Base-by-base conservation (phyloP, 140 eudicot genomes). In the Oenanthe javanica region DNA sequence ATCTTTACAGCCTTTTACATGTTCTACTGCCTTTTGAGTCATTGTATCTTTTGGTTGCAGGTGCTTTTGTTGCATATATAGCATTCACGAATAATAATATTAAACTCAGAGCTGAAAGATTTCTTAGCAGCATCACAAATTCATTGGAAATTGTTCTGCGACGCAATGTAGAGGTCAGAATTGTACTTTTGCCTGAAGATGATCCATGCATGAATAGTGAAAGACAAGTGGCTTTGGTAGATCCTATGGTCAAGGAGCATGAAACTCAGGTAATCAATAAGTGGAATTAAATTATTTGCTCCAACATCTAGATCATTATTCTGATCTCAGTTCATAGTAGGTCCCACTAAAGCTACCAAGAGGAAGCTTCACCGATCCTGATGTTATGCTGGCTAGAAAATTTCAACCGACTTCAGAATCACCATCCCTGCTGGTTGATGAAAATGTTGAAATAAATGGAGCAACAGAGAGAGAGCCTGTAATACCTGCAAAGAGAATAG, bases 41-140 rank as follows among this genome's bases (percentile, higher is more conserved):
- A 55, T 71, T 75, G 78, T 55, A 63, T 70, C 55, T 83, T 52
- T 8, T 66, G 75, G n/a, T 78, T 88, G 84, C 92, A 94, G 98
- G 98, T 81, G 80, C 81, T 52, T 83, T 89, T 81, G 85, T 92
- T 85, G 98, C 92, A 63, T 89, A 94, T 77, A 85, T 94, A 67
- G 98, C 90, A 61, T 94, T 94, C 79, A 81, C 82, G 25, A 87
- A 94, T 75, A 84, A 78, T 67, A 89, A 89, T 31, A 87, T 92
- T 46, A 94, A 92, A 88, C 79, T 78, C 84, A 86, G 97, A 88
- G 98, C 92, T 19, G 97, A 94, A 85, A 86, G 94, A 83, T 94
- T 92, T 80, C 89, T 90, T 14, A 94, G 92, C 88, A 94, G 97
- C 82, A 92, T 94, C 84, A 92, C 96, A 55, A 90, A 90, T 90